A percentile compares a stretch with the other conserved stretches of the same genome.
These are phyloP conservation scores for Beverwykella pulmonaria DNA, from an alignment of 495 filamentous ascomycete species.

Conservation along the genomic window DNA sequence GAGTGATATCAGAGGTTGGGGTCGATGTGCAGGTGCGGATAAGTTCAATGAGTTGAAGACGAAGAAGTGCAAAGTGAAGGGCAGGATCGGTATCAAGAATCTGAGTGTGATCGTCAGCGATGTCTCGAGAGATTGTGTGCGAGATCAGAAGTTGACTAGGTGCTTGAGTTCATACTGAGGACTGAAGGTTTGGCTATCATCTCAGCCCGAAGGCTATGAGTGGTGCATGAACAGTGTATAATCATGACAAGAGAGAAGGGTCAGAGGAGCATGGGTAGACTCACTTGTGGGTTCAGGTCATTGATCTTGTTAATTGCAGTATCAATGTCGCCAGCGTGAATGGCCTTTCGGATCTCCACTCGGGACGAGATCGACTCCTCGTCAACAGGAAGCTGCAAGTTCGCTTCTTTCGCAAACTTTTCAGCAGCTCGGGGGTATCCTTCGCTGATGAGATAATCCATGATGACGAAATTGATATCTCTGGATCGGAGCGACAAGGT, in stretches of 20 bases:
- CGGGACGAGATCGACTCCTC: slow-evolving; percentile 73
- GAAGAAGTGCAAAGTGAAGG: slow-evolving; percentile 87
- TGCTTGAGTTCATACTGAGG: slow-evolving; percentile 79
- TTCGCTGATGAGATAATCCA: slow-evolving; percentile 96
- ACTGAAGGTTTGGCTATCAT: slow-evolving; percentile 96
- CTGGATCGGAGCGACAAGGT: slow-evolving; percentile 51
- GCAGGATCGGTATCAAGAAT: slow-evolving; percentile 82
- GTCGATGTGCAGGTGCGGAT: slow-evolving; percentile 72
- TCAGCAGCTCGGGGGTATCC: slow-evolving; percentile 91
- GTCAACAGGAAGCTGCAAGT: slow-evolving; percentile 72
- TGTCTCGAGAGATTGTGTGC: neutral
- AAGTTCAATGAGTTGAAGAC: slow-evolving; percentile 89
- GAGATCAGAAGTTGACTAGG: slow-evolving; percentile 40
- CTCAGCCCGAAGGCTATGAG: slow-evolving; percentile 88
- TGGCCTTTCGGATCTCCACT: slow-evolving; percentile 76
- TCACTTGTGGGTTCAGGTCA: slow-evolving; percentile 86
- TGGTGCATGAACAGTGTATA: slow-evolving; percentile 99
- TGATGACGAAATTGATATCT: slow-evolving; percentile 92
- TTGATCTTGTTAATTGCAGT: slow-evolving; percentile 84
- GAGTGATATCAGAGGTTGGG: slow-evolving; percentile 72
- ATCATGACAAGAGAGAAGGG: slow-evolving; percentile 71
- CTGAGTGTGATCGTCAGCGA: slow-evolving; percentile 44
- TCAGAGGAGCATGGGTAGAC: slow-evolving; percentile 40
- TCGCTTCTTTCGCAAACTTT: slow-evolving; percentile 93
- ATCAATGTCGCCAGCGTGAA: slow-evolving; percentile 82